Evolutionary conservation across 2,329 filamentous ascomycete species (phyloP).

Genomic region (Botrytis byssoidea): DNA sequence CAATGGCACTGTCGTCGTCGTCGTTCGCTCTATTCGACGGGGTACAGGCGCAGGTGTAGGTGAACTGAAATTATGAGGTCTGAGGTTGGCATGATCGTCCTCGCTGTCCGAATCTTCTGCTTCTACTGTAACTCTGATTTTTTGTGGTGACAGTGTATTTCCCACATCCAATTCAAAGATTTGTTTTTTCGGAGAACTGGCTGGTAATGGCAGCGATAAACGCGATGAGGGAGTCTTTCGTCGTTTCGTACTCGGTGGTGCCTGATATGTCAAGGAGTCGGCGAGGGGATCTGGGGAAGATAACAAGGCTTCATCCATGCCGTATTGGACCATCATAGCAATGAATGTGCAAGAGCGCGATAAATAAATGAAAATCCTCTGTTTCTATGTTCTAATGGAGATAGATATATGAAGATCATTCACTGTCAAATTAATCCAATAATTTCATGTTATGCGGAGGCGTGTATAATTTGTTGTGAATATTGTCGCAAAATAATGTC

Average conservation of each 20-base stretch:
- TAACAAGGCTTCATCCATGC: conserved; percentile 30
- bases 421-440: not conserved
- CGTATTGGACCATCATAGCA: conserved; percentile 19
- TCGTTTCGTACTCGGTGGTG: conserved; percentile 35
- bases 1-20: conserved; percentile 38
- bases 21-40: conserved; percentile 34
- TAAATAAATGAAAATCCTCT: not conserved
- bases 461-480: conserved; percentile 11
- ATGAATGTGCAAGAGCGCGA: conserved; percentile 12
- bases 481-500: conserved; percentile 22
- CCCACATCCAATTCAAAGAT: conserved; percentile 40
- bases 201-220: conserved; percentile 31
- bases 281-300: conserved; percentile 41
- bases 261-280: conserved; percentile 33
- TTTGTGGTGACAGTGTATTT: conserved; percentile 39
- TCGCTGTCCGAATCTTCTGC: conserved; percentile 35
- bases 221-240: conserved; percentile 29
- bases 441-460: conserved; percentile 2
- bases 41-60: conserved; percentile 27
- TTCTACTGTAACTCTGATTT: conserved; percentile 40
- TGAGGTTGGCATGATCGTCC: conserved; percentile 28
- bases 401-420: conserved; percentile 18
- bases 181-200: conserved; percentile 39
- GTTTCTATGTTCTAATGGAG: conserved; percentile 9
- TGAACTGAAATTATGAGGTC: conserved; percentile 25